phyloP scores from a whole-genome alignment of 2,329 filamentous ascomycete genomes.

The Leptoxyphium fumago region DNA sequence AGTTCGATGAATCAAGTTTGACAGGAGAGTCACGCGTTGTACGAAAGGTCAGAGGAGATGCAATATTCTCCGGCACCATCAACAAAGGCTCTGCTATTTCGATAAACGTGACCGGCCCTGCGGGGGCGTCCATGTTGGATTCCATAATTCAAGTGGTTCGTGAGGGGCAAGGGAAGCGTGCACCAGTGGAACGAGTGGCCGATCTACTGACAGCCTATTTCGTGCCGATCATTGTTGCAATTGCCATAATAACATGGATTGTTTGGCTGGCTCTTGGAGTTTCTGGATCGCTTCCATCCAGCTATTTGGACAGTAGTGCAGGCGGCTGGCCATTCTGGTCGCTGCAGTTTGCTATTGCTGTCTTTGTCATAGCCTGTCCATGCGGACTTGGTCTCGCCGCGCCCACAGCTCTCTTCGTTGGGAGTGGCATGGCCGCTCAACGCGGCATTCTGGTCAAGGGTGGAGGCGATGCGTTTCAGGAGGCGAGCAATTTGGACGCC shows the following conservation, averaged over 20 bases:
- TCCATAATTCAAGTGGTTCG: constrained; percentile 64
- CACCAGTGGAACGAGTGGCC: constrained; percentile 61
- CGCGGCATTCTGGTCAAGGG: constrained; percentile 71
- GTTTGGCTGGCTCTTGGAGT: constrained; percentile 54
- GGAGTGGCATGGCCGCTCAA: constrained; percentile 63
- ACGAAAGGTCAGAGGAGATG: constrained; percentile 47
- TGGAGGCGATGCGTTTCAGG: constrained; percentile 73
- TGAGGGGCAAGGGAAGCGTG: constrained; percentile 61
- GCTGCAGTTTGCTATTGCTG: constrained; percentile 69
- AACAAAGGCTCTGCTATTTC: constrained; percentile 53
- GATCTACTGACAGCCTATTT: constrained; percentile 63
- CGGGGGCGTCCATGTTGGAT: constrained; percentile 62
- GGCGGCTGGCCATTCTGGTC: constrained; percentile 62
- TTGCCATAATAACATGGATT: constrained; percentile 57
- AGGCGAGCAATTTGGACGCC: constrained; percentile 61
- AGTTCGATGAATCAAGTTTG: constrained; percentile 80
- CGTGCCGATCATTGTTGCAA: constrained; percentile 54
- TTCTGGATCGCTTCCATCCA: constrained; percentile 39
- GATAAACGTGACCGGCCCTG: constrained; percentile 47
- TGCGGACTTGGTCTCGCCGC: constrained; percentile 76
- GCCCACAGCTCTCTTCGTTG: constrained; percentile 71
- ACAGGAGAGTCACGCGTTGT: constrained; percentile 63
- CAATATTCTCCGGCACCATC: constrained; percentile 58
- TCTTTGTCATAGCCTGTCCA: constrained; percentile 76
- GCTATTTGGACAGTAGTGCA: constrained; percentile 38